Evolutionary conservation across 2,329 filamentous ascomycete species (phyloP).

Genomic region (Clarireedia hainanense): DNA sequence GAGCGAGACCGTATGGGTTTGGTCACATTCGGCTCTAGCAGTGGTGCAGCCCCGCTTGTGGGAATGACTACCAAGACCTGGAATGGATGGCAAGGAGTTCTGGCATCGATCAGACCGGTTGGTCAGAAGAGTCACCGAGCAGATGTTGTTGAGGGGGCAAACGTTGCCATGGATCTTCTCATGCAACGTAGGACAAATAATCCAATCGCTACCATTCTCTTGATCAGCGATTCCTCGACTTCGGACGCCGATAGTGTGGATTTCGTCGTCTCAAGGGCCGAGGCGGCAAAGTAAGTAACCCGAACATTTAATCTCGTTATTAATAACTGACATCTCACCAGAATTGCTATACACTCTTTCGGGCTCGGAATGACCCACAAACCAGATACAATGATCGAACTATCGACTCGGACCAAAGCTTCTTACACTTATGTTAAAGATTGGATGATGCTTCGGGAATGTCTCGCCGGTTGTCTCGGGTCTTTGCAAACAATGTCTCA

Average conservation of each 20-base stretch:
- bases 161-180: constrained; percentile 94
- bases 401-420: constrained; percentile 91
- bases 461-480: constrained; percentile 85
- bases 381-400: constrained; percentile 96
- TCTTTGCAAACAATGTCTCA: constrained; percentile 92
- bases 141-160: constrained; percentile 94
- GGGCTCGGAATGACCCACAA: constrained; percentile 95
- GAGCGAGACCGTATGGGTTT: constrained; percentile 94
- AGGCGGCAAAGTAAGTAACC: constrained; percentile 79
- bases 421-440: constrained; percentile 98
- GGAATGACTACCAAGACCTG: constrained; percentile 96
- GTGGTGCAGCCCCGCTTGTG: constrained; percentile 89
- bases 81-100: constrained; percentile 81
- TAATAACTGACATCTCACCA: constrained; percentile 31
- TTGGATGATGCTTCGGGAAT: constrained; percentile 99
- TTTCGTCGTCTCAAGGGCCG: constrained; percentile 92
- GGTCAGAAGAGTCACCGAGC: constrained; percentile 95
- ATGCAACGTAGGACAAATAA: constrained; percentile 98
- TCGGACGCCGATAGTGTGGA: constrained; percentile 93
- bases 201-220: constrained; percentile 85
- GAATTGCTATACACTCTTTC: constrained; percentile 93
- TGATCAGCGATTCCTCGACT: constrained; percentile 95
- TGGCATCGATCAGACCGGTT: constrained; percentile 83
- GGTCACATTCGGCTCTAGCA: constrained; percentile 92
- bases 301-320: constrained; percentile 6